Evolutionary conservation across 352 stramenopile genomes (phyloP).

Genomic region (Plasmopara viticola): DNA sequence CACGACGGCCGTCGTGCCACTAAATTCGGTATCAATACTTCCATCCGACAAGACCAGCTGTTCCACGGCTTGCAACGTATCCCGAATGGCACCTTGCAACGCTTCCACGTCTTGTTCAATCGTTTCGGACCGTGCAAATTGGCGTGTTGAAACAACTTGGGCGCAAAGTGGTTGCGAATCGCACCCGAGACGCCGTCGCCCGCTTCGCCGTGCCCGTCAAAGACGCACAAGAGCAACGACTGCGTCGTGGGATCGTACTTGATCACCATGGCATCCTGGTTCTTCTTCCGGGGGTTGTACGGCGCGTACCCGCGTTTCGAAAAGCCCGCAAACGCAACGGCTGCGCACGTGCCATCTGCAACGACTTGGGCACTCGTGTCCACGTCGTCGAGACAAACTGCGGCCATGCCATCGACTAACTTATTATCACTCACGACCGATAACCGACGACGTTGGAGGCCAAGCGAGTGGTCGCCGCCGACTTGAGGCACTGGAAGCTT

Average conservation of each 20-base stretch:
- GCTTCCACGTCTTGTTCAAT: conserved; percentile 49
- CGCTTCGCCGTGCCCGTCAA: conserved; percentile 96
- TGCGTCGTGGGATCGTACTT: conserved; percentile 87
- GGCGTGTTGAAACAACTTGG: conserved; percentile 88
- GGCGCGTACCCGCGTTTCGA: conserved; percentile 83
- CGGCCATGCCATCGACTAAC: conserved; percentile 68
- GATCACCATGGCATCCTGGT: conserved; percentile 96
- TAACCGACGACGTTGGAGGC: conserved; percentile 54
- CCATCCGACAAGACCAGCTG: conserved; percentile 84
- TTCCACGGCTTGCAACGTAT: conserved; percentile 59
- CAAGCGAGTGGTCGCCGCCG: conserved; percentile 46
- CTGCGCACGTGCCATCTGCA: conserved; percentile 47
- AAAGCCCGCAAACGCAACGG: conserved; percentile 63
- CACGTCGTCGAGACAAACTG: conserved; percentile 50
- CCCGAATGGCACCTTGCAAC: conserved; percentile 51
- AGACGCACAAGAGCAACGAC: conserved; percentile 92
- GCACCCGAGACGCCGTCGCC: conserved; percentile 89
- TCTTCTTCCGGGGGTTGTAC: conserved; percentile 97
- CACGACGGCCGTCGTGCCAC: conserved; percentile 78
- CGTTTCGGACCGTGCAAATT: conserved; percentile 57
- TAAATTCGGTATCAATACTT: conserved; percentile 92
- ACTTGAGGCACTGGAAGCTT: conserved; percentile 32
- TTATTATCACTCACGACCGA: conserved; percentile 81
- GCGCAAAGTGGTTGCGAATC: conserved; percentile 86
- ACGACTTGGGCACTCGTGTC: conserved; percentile 38